Conservation (phyloP, 495 filamentous ascomycete species). For the Symbiotaphrina buchneri region DNA sequence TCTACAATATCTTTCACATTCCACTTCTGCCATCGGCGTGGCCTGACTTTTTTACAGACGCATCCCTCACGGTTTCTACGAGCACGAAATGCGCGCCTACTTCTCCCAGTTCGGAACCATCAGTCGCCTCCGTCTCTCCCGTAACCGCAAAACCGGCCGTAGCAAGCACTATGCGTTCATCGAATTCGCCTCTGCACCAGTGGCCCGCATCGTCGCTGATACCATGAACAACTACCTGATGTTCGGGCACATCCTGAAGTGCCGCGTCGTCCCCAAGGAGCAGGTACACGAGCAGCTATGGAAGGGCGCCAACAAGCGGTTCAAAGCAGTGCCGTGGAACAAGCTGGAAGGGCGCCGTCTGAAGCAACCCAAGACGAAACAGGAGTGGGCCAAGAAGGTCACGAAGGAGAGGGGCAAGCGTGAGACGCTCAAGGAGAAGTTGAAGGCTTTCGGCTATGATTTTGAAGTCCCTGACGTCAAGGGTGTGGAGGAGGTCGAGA, state of each 20-base stretch:
- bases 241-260: slow-evolving; percentile 79
- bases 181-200: slow-evolving; percentile 56
- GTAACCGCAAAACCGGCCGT: slow-evolving; percentile 70
- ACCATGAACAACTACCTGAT: slow-evolving; percentile 98
- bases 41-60: slow-evolving; percentile 19
- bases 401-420: slow-evolving; percentile 46
- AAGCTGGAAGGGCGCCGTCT: slow-evolving; percentile 55
- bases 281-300: slow-evolving; percentile 64
- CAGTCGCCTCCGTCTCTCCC: slow-evolving; percentile 58
- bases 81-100: slow-evolving; percentile 82
- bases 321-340: slow-evolving; percentile 72
- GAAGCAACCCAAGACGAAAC: slow-evolving; percentile 41
- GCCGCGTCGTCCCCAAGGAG: slow-evolving; percentile 49
- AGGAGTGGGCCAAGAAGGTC: slow-evolving; percentile 54
- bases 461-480: slow-evolving; percentile 55
- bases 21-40: background rate
- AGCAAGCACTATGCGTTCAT: slow-evolving; percentile 88
- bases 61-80: slow-evolving; percentile 90
- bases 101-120: slow-evolving; percentile 91
- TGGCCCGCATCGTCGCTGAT: slow-evolving; percentile 70
- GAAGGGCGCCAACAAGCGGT: slow-evolving; percentile 70
- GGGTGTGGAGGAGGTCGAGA: slow-evolving; percentile 33
- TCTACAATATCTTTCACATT: no score
- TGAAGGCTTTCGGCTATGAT: slow-evolving; percentile 69
- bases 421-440: slow-evolving; percentile 38